phyloP scores from a whole-genome alignment of 306 rosid species.

The Prosopis cineraria region DNA sequence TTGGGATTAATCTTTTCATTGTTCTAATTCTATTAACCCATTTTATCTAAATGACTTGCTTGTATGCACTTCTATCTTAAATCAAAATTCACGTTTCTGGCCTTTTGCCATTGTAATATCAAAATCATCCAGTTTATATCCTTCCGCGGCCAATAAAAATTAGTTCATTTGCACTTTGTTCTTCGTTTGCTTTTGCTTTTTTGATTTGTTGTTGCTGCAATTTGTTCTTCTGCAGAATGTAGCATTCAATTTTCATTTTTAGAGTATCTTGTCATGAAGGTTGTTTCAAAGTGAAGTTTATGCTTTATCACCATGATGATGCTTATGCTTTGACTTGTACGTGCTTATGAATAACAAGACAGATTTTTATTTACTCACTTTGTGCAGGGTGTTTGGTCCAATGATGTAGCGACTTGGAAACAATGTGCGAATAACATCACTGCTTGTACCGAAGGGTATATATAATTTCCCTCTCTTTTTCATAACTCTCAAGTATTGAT shows the following conservation, averaged over 20 bases:
- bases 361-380: conserved; percentile 7
- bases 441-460: conserved; percentile 73
- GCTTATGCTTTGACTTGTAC: conserved; percentile 15
- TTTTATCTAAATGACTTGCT: neutral
- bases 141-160: neutral
- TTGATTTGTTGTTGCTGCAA: no score
- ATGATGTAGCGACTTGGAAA: conserved; percentile 56
- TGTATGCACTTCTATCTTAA: no score
- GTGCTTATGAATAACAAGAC: neutral
- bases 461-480: conserved; percentile 10
- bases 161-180: neutral
- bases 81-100: neutral
- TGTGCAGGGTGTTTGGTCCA: conserved; percentile 68
- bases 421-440: conserved; percentile 60
- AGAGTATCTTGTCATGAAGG: neutral
- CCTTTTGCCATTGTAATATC: neutral
- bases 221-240: neutral
- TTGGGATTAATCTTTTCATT: no score
- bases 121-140: neutral
- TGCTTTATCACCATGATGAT: conserved; percentile 3
- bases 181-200: no score
- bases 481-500: neutral
- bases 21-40: no score
- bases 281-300: neutral
- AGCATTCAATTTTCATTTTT: neutral